These are phyloP conservation scores for Arthromyces matolae DNA, from an alignment of 768 basidiomycete genomes.

Conservation along the genomic window DNA sequence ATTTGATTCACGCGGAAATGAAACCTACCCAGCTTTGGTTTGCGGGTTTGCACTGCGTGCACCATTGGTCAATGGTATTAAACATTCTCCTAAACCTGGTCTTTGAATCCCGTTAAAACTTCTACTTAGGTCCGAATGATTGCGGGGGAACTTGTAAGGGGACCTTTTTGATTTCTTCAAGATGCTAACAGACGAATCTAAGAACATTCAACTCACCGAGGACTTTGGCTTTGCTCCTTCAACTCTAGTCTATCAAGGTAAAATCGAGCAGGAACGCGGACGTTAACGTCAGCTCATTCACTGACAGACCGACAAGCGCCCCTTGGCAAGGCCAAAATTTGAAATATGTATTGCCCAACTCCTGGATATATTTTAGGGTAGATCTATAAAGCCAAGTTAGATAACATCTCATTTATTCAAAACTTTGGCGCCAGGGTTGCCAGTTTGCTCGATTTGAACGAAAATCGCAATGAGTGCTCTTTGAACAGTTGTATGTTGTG, in stretches of 20 bases:
- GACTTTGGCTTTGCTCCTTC: constrained; percentile 88
- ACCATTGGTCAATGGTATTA: constrained; percentile 85
- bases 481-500: too few species aligned
- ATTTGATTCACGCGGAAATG: background rate
- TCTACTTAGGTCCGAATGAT: constrained; percentile 67
- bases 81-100: background rate
- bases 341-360: constrained; percentile 6
- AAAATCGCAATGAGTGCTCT: too few species aligned
- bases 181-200: constrained; percentile 3
- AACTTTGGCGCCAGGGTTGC: too few species aligned
- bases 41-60: constrained; percentile 78
- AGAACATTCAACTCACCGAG: constrained; percentile 67
- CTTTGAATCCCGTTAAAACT: too few species aligned
- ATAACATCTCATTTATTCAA: too few species aligned
- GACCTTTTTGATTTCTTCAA: constrained; percentile 6
- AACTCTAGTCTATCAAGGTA: constrained; percentile 72
- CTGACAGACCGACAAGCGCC: constrained; percentile 47
- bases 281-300: constrained; percentile 3
- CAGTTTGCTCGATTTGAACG: too few species aligned
- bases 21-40: constrained; percentile 67
- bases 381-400: too few species aligned
- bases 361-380: background rate
- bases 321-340: constrained; percentile 65
- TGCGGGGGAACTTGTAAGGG: constrained; percentile 76
- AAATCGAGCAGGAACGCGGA: constrained; percentile 12